Percentiles rank a stretch among this genome's conserved stretches.
Conservation (phyloP, 2,329 filamentous ascomycete species). For the Aspergillus fijiensis region DNA sequence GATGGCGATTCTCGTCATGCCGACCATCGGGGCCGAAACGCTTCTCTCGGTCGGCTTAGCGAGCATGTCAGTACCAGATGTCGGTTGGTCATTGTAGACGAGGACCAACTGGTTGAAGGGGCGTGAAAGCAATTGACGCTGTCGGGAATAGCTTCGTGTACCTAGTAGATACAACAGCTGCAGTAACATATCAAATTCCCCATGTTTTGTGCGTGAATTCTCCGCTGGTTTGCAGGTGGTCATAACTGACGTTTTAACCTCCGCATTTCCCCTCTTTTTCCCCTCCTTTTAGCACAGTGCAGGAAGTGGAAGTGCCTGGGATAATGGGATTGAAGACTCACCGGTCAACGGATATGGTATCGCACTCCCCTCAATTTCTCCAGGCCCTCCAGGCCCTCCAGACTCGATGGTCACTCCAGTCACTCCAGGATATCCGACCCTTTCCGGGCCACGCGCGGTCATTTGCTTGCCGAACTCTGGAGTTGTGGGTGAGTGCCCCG, state of each 20-base stretch:
- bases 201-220: neutral
- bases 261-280: slow-evolving; percentile 19
- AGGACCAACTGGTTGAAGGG: neutral
- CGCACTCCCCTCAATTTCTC: slow-evolving; percentile 12
- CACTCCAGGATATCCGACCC: slow-evolving; percentile 10
- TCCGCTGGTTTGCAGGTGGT: neutral
- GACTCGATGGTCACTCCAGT: neutral
- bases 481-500: neutral
- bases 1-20: slow-evolving; percentile 1
- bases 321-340: slow-evolving; percentile 2
- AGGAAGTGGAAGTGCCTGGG: neutral
- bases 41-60: slow-evolving; percentile 1
- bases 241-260: slow-evolving; percentile 9
- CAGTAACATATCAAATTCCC: neutral
- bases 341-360: slow-evolving; percentile 17
- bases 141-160: neutral
- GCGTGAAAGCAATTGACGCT: neutral
- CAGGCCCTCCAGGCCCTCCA: slow-evolving; percentile 4
- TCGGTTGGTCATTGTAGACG: neutral
- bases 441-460: slow-evolving; percentile 1
- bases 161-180: neutral
- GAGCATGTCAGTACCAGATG: neutral
- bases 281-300: slow-evolving; percentile 3
- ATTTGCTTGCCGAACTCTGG: slow-evolving; percentile 13
- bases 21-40: slow-evolving; percentile 8